Evolutionary conservation across 2,329 filamentous ascomycete species (phyloP), one percentile per base, ranked within the genome.

Genomic region (Fusarium heterosporum): DNA sequence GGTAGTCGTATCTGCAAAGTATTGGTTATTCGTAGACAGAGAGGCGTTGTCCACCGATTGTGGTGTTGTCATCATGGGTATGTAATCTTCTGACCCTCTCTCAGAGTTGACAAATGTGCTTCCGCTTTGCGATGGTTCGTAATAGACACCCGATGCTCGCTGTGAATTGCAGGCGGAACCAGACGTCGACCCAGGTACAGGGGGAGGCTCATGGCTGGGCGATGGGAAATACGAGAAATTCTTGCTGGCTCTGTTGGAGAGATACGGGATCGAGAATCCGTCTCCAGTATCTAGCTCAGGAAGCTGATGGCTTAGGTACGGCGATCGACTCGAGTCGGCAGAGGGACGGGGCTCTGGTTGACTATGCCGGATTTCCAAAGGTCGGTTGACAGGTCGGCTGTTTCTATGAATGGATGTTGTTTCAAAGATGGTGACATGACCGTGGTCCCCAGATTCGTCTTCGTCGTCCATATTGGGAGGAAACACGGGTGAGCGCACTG

Each of bases 131-230:
- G 76, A 78, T 52, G 76, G 77, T 29, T 80, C 78, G 54, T 78
- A 79, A 73, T 78, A 72, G 66, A 75, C 66, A 72, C 80, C 73
- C 65, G 79, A 74, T 74, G 82, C 72, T 79, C 83, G 64, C 79
- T 84, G 69, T 70, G 82, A 76, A 67, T 79, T 72, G 57, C 77
- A 54, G 74, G 78, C 55, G 70, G 74, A 76, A 14, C 71, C 77
- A 14, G 76, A 68, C 22, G 75, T 74, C 7, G 79, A 76, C 1
- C 73, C 68, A 8, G 85, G 84, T 7, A 85, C 77, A 1, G 82
- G 83, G 1, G 84, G 85, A 3, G 84, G 84, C 30, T 83, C 80
- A 61, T 87, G 84, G 56, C 80, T 79, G 11, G 85, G 84, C 10
- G 81, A 74, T 1, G 78, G 75, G n/a, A 78, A 64, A 38, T 75